These are phyloP conservation scores for Cercospora nicotianae DNA, from an alignment of 2,329 filamentous ascomycete genomes.

Conservation along the genomic window DNA sequence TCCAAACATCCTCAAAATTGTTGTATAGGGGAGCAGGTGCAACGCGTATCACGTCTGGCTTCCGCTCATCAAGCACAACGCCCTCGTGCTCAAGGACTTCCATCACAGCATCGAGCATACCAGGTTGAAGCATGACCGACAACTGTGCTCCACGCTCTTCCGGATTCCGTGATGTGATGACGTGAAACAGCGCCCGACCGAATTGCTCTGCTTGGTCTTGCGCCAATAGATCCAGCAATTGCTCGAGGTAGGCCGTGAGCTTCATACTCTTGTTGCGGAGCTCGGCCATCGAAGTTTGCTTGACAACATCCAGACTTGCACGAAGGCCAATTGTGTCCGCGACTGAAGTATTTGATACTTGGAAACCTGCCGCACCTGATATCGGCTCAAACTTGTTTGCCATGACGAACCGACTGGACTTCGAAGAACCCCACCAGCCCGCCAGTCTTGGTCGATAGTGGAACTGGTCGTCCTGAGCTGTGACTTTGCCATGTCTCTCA, in stretches of 20 bases:
- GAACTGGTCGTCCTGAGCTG: constrained; percentile 36
- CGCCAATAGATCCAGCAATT: constrained; percentile 52
- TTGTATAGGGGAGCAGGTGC: constrained; percentile 86
- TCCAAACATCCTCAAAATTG: constrained; percentile 69
- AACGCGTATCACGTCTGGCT: constrained; percentile 80
- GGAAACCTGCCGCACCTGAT: constrained; percentile 75
- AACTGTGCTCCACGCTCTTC: constrained; percentile 74
- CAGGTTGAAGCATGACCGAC: constrained; percentile 67
- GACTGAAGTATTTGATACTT: constrained; percentile 80
- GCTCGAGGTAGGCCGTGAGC: constrained; percentile 75
- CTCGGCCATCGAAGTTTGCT: constrained; percentile 66
- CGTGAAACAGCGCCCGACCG: constrained; percentile 41
- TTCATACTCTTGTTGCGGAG: constrained; percentile 70
- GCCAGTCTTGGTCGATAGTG: constrained; percentile 65
- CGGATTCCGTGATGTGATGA: constrained; percentile 69
- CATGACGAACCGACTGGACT: constrained; percentile 77
- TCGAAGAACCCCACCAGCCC: constrained; percentile 88
- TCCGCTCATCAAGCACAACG: constrained; percentile 78
- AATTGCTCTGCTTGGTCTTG: constrained; percentile 19
- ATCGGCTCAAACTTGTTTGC: constrained; percentile 76
- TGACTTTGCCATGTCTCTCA: constrained; percentile 66
- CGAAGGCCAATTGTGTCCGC: constrained; percentile 74
- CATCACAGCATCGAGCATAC: constrained; percentile 68
- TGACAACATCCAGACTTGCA: constrained; percentile 72
- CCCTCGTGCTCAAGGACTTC: constrained; percentile 64